These are phyloP conservation scores for Sclerotinia sclerotiorum DNA, from an alignment of 2,329 filamentous ascomycete genomes.

Conservation along the genomic window DNA sequence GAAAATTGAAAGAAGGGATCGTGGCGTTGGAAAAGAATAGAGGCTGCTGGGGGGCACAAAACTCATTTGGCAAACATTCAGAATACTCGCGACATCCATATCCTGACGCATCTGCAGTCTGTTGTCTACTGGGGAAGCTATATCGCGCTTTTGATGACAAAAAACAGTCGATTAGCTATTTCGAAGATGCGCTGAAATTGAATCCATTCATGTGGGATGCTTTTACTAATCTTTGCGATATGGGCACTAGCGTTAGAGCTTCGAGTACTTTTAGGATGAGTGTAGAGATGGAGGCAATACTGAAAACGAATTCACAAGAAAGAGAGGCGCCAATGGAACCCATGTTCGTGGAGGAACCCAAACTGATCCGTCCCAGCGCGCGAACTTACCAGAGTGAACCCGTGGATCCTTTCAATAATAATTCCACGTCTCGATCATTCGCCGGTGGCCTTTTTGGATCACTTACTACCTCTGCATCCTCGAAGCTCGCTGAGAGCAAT, in stretches of 20 bases:
- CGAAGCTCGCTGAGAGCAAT: constrained; percentile 42
- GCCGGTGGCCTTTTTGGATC: constrained; percentile 39
- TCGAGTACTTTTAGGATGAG: constrained; percentile 83
- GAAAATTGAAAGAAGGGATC: constrained; percentile 77
- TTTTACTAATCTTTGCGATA: constrained; percentile 84
- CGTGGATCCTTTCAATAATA: constrained; percentile 41
- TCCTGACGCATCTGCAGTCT: constrained; percentile 81
- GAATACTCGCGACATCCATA: constrained; percentile 70
- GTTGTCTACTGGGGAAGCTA: constrained; percentile 82
- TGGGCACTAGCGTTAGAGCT: constrained; percentile 76
- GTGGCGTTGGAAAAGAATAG: constrained; percentile 79
- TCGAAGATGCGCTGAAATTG: constrained; percentile 81
- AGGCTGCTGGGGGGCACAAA: constrained; percentile 71
- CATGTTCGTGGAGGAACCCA: not conserved
- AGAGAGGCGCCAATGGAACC: constrained; percentile 11
- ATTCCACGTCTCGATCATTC: constrained; percentile 33
- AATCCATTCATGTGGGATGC: constrained; percentile 99
- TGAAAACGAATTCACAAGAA: constrained; percentile 41
- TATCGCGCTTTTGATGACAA: constrained; percentile 79
- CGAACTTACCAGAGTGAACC: constrained; percentile 33
- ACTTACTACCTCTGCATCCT: constrained; percentile 34
- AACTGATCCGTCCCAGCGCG: constrained; percentile 26
- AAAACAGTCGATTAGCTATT: constrained; percentile 80
- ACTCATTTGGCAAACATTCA: constrained; percentile 79
- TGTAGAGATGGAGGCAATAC: constrained; percentile 57